Evolutionary conservation across 225 moss, liverwort and hornwort species (phyloP).

Genomic region (Straminergon stramineum): DNA sequence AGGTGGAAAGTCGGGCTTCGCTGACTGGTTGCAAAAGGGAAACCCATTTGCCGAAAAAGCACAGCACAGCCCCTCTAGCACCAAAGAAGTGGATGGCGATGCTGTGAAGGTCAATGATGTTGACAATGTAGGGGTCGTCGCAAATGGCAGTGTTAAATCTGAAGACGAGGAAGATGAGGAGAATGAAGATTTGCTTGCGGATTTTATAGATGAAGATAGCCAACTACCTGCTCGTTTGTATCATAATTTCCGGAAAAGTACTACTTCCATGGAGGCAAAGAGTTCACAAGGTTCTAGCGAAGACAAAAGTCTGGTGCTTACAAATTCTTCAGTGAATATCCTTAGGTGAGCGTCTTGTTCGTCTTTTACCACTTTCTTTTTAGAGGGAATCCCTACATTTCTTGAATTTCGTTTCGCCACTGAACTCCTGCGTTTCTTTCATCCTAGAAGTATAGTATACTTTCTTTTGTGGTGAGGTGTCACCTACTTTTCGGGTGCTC

Average conservation of each 20-base stretch:
- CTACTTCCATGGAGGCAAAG: conserved; percentile 22
- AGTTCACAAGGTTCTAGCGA: conserved; percentile 32
- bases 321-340: conserved; percentile 89
- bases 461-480: neutral
- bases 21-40: conserved; percentile 67
- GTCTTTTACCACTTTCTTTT: neutral
- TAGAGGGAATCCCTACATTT: neutral
- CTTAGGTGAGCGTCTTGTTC: conserved; percentile 53
- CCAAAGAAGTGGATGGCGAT: conserved; percentile 14
- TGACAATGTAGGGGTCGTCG: conserved; percentile 27
- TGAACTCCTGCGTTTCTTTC: neutral
- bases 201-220: conserved; percentile 99
- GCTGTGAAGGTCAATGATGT: conserved; percentile 32
- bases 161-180: conserved; percentile 66
- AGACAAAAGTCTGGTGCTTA: conserved; percentile 56
- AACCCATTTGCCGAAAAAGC: conserved; percentile 77
- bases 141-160: conserved; percentile 17
- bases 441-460: neutral
- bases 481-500: conserved; percentile 1
- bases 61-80: conserved; percentile 6
- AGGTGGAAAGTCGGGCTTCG: conserved; percentile 52
- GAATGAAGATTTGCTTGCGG: conserved; percentile 90
- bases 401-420: neutral
- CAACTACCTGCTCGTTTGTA: conserved; percentile 85
- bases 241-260: conserved; percentile 41